These are phyloP conservation scores for Tolypocladium amazonense DNA, from an alignment of 2,329 filamentous ascomycete genomes.

Conservation along the genomic window DNA sequence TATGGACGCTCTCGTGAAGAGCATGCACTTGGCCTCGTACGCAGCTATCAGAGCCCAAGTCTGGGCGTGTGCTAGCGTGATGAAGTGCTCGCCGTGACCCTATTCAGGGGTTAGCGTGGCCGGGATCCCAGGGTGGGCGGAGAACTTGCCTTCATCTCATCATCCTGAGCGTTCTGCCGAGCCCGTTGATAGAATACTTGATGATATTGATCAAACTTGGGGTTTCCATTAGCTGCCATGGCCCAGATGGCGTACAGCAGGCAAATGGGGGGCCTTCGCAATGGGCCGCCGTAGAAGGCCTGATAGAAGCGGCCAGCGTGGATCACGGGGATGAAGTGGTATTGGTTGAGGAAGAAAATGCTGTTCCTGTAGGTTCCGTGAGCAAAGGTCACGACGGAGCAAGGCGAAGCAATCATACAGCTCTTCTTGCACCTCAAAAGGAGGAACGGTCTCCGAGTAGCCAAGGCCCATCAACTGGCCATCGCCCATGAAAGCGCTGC, in stretches of 20 bases:
- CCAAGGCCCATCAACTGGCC: slow-evolving; percentile 61
- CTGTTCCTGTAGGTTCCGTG: slow-evolving; percentile 41
- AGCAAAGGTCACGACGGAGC: not conserved
- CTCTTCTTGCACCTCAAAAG: slow-evolving; percentile 70
- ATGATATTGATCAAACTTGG: slow-evolving; percentile 62
- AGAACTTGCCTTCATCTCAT: slow-evolving; percentile 62
- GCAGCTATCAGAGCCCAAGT: slow-evolving; percentile 64
- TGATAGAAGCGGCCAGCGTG: slow-evolving; percentile 67
- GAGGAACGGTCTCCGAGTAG: slow-evolving; percentile 70
- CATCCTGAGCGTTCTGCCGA: slow-evolving; percentile 70
- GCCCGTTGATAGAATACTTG: slow-evolving; percentile 74
- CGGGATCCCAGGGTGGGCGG: too few relatives aligned
- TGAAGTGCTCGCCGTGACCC: slow-evolving; percentile 69
- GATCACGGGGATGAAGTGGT: slow-evolving; percentile 65
- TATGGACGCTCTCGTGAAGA: slow-evolving; percentile 78
- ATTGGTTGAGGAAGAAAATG: slow-evolving; percentile 65
- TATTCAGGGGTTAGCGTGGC: slow-evolving; percentile 9
- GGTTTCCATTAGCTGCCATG: slow-evolving; percentile 59
- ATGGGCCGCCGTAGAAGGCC: slow-evolving; percentile 59
- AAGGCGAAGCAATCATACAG: slow-evolving; percentile 43
- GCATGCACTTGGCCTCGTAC: slow-evolving; percentile 77
- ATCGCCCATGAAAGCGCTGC: slow-evolving; percentile 5
- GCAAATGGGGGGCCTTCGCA: slow-evolving; percentile 70
- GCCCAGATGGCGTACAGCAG: slow-evolving; percentile 84
- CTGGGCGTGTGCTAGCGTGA: slow-evolving; percentile 72